phyloP scores from a whole-genome alignment of 2,329 filamentous ascomycete genomes.

The Scleromitrula shiraiana region DNA sequence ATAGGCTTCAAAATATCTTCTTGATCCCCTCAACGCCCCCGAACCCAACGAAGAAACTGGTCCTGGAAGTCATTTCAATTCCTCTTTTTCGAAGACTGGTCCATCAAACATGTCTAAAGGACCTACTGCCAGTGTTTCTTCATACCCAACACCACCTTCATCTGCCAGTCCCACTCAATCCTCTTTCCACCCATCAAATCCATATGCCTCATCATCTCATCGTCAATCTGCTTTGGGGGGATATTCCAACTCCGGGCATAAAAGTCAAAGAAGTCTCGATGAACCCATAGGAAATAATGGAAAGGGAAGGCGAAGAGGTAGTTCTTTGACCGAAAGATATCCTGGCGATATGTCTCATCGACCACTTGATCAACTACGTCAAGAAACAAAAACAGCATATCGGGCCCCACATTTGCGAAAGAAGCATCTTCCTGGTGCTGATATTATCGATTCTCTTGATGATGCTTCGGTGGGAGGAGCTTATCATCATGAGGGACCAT shows the following conservation, averaged over 20 bases:
- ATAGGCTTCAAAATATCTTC: constrained; percentile 57
- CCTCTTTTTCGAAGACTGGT: constrained; percentile 10
- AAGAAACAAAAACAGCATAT: constrained; percentile 57
- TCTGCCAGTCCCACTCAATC: constrained; percentile 45
- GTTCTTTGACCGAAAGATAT: constrained; percentile 50
- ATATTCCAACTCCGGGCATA: constrained; percentile 20
- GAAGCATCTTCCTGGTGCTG: constrained; percentile 57
- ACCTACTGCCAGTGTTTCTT: constrained; percentile 22
- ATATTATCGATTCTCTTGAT: constrained; percentile 77
- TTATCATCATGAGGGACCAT: constrained; percentile 89
- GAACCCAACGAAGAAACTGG: constrained; percentile 62
- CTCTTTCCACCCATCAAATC: constrained; percentile 40
- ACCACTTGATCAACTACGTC: constrained; percentile 58
- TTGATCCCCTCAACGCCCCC: constrained; percentile 61
- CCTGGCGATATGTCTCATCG: constrained; percentile 57
- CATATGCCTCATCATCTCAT: constrained; percentile 27
- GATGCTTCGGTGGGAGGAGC: constrained; percentile 47
- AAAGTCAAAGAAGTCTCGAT: constrained; percentile 14
- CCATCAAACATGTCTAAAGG: constrained; percentile 12
- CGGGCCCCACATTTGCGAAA: constrained; percentile 59
- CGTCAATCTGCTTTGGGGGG: constrained; percentile 25
- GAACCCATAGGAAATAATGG: constrained; percentile 26
- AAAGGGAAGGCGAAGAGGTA: constrained; percentile 31
- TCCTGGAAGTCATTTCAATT: constrained; percentile 42
- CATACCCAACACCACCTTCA: constrained; percentile 42